Evolutionary conservation across 768 basidiomycete genomes (phyloP).

Genomic region (Pisolithus orientalis): DNA sequence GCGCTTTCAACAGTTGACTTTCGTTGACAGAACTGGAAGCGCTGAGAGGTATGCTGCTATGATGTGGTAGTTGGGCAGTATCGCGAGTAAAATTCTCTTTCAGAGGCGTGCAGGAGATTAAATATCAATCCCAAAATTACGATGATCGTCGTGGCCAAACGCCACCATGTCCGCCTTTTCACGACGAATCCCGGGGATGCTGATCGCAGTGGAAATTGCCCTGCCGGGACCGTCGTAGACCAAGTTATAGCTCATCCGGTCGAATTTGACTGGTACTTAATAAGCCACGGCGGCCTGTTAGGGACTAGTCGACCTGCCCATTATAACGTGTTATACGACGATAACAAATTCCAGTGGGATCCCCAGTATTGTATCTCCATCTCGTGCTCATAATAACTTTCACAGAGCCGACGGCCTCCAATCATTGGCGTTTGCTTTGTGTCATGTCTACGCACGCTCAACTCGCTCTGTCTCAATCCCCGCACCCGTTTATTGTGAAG

Average conservation of each 20-base stretch:
- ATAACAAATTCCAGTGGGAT: constrained; percentile 54
- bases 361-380: not conserved
- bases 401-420: constrained; percentile 63
- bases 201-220: constrained; percentile 67
- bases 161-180: constrained; percentile 46
- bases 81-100: not conserved
- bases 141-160: constrained; percentile 72
- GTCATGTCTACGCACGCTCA: constrained; percentile 75
- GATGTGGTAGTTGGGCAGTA: not conserved
- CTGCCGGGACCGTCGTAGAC: constrained; percentile 76
- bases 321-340: constrained; percentile 39
- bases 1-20: not conserved
- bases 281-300: constrained; percentile 69
- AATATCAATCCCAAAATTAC: constrained; percentile 64
- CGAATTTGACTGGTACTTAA: constrained; percentile 75
- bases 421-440: constrained; percentile 64
- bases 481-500: constrained; percentile 74
- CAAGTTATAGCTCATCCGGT: constrained; percentile 60
- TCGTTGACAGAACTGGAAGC: constrained; percentile 45
- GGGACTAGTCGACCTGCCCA: constrained; percentile 70
- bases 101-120: constrained; percentile 59
- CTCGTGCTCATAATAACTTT: constrained; percentile 5
- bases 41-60: constrained; percentile 42
- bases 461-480: constrained; percentile 81
- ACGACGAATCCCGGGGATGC: constrained; percentile 37